Evolutionary conservation across 2,329 filamentous ascomycete genomes (phyloP).

Genomic region (Cladophialophora bantiana): DNA sequence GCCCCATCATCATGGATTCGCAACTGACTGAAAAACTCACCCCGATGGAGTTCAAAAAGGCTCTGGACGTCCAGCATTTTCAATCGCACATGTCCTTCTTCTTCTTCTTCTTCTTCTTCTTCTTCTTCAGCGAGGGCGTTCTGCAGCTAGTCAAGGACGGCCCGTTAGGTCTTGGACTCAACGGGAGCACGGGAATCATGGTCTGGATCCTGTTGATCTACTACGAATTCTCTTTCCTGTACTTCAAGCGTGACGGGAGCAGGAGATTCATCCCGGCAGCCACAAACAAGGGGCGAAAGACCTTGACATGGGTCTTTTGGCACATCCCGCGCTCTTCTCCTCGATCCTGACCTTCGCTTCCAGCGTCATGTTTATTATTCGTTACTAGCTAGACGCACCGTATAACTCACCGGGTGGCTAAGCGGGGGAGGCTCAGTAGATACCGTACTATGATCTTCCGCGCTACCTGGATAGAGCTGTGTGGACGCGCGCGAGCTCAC

Average conservation of each 20-base stretch:
- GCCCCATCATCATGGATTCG: conserved; percentile 55
- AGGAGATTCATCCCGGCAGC: conserved; percentile 10
- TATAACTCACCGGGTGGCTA: neutral
- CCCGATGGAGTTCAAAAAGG: conserved; percentile 55
- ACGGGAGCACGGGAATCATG: conserved; percentile 52
- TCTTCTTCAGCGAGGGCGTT: conserved; percentile 60
- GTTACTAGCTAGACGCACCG: neutral
- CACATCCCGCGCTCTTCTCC: conserved; percentile 16
- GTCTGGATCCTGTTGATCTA: conserved; percentile 53
- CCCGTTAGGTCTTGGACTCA: conserved; percentile 55
- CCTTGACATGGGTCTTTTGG: conserved; percentile 13
- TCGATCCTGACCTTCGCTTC: conserved; percentile 12
- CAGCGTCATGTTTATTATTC: conserved; percentile 12
- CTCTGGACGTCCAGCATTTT: conserved; percentile 59
- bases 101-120: conserved; percentile 61
- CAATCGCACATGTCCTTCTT: conserved; percentile 60
- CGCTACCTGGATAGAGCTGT: conserved; percentile 6
- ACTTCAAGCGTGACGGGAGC: conserved; percentile 23
- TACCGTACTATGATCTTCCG: neutral
- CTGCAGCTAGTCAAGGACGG: conserved; percentile 58
- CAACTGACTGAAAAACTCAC: conserved; percentile 52
- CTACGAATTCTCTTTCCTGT: conserved; percentile 16
- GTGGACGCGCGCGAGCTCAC: conserved; percentile 11
- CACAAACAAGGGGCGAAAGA: neutral
- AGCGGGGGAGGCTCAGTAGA: neutral